These are phyloP conservation scores for Penicillium sp. DNA, from an alignment of 2,329 filamentous ascomycete genomes.

Conservation along the genomic window DNA sequence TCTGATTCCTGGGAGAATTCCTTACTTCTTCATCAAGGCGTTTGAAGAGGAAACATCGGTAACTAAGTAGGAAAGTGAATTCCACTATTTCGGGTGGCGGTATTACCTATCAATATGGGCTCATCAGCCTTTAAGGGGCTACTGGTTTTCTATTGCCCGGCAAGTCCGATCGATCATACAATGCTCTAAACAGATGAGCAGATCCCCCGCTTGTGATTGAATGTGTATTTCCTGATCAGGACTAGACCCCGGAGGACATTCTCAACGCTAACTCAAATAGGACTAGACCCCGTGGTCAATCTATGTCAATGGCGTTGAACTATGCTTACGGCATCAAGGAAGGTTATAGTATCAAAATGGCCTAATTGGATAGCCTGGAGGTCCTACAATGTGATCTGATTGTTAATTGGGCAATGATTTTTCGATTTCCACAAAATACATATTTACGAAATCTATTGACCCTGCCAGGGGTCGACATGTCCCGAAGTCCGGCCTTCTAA, in stretches of 20 bases:
- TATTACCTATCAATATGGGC: not conserved
- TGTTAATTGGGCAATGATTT: not conserved
- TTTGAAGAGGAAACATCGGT: not conserved
- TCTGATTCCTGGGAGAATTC: not conserved
- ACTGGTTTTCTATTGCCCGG: not conserved
- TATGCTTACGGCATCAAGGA: not conserved
- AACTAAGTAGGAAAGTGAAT: not conserved
- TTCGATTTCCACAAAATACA: not conserved
- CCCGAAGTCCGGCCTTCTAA: not conserved
- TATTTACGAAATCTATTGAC: not conserved
- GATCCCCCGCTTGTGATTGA: not conserved
- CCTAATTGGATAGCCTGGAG: not conserved
- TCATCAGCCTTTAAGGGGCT: not conserved
- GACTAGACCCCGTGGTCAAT: constrained; percentile 2
- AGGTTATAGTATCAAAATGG: not conserved
- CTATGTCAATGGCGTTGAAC: not conserved
- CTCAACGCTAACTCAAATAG: not conserved
- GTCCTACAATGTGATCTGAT: not conserved
- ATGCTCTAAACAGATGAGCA: not conserved
- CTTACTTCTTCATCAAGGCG: not conserved
- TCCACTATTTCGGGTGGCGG: not conserved
- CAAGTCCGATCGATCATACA: not conserved
- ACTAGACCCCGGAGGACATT: constrained; percentile 24
- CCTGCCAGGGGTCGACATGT: not conserved
- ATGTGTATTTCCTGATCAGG: constrained; percentile 13